Conservation (phyloP, 495 filamentous ascomycete genomes). For the Arthonia radiata region DNA sequence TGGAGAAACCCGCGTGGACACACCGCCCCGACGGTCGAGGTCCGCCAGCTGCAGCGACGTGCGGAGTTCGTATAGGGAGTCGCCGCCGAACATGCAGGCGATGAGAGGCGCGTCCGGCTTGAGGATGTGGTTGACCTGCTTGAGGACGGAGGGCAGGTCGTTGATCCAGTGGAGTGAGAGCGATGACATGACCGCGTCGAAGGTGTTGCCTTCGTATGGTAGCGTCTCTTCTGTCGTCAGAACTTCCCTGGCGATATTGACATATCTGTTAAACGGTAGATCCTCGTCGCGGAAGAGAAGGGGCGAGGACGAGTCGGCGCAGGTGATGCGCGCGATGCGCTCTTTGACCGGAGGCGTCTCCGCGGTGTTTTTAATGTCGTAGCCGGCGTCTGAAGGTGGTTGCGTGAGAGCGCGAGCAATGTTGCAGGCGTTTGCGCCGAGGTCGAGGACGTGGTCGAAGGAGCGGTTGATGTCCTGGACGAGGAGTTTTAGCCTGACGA, state of each 20-base stretch:
- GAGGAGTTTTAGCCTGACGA: not conserved
- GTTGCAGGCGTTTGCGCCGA: conserved; percentile 89
- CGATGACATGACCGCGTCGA: conserved; percentile 73
- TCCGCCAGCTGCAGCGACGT: conserved; percentile 87
- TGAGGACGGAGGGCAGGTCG: conserved; percentile 62
- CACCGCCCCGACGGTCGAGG: conserved; percentile 64
- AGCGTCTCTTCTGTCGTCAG: conserved; percentile 44
- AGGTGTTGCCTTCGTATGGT: conserved; percentile 50
- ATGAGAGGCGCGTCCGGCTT: conserved; percentile 86
- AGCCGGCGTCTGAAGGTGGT: conserved; percentile 27
- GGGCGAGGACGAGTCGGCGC: conserved; percentile 52
- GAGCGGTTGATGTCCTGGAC: conserved; percentile 68
- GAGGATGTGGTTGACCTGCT: conserved; percentile 56
- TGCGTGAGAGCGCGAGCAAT: conserved; percentile 56
- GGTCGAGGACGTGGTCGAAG: conserved; percentile 67
- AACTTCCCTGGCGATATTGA: conserved; percentile 46
- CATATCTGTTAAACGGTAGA: conserved; percentile 45
- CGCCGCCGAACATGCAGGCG: conserved; percentile 87
- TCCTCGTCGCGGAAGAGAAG: conserved; percentile 65
- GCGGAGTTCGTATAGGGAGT: conserved; percentile 81
- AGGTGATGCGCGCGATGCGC: conserved; percentile 44
- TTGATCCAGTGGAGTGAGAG: conserved; percentile 95
- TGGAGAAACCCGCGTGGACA: conserved; percentile 66
- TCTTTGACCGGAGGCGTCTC: conserved; percentile 34
- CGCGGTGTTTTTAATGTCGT: conserved; percentile 17